These are phyloP conservation scores for Trichoderma sp. DNA, from an alignment of 2,329 filamentous ascomycete genomes.

Conservation along the genomic window DNA sequence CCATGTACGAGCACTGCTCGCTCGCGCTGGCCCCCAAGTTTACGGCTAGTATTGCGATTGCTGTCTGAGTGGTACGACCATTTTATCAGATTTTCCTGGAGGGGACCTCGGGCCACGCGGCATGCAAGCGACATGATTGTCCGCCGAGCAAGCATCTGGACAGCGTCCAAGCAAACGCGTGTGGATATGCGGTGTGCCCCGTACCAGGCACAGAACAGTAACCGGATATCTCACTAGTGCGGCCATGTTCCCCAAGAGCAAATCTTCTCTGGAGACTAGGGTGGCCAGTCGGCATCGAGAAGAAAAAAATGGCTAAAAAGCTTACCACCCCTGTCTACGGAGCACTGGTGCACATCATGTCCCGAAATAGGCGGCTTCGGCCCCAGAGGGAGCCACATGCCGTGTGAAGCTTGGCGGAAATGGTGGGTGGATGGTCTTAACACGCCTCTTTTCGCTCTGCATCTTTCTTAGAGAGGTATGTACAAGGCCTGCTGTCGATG, in stretches of 20 bases:
- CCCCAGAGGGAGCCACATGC: slow-evolving; percentile 30
- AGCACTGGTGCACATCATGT: slow-evolving; percentile 26
- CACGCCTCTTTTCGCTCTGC: neutral
- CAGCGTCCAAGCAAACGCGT: neutral
- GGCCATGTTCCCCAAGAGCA: neutral
- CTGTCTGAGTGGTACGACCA: neutral
- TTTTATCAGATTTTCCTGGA: neutral
- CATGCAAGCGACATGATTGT: slow-evolving; percentile 17
- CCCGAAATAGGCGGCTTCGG: slow-evolving; percentile 26
- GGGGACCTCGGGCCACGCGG: slow-evolving; percentile 13
- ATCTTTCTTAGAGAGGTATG: neutral
- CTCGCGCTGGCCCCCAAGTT: neutral
- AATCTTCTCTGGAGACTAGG: slow-evolving; percentile 4
- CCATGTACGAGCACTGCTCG: neutral
- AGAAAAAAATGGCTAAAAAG: slow-evolving; percentile 22
- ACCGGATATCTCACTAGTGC: neutral
- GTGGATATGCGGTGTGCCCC: slow-evolving; percentile 13
- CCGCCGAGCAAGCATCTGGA: neutral
- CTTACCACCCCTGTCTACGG: slow-evolving; percentile 21
- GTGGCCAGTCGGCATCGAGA: slow-evolving; percentile 22
- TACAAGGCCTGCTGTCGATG: neutral
- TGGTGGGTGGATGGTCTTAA: slow-evolving; percentile 19
- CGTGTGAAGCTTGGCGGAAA: slow-evolving; percentile 33
- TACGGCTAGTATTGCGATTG: neutral
- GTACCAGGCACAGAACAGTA: neutral